Conservation (phyloP, 108 stramenopile species). For the Chaetoceros tenuissimus region DNA sequence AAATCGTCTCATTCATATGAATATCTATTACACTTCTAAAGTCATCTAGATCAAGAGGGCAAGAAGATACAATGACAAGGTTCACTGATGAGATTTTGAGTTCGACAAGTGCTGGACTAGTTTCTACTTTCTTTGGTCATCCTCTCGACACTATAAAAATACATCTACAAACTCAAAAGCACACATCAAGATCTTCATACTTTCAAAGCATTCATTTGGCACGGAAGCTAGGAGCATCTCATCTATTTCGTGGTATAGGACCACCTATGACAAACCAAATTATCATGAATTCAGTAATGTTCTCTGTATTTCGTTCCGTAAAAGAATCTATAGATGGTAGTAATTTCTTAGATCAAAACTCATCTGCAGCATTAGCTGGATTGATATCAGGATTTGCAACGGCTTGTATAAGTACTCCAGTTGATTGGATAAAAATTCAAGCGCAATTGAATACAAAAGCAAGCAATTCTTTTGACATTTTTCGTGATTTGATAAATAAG, state of each 20-base stretch:
- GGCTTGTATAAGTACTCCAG: slow-evolving; percentile 33
- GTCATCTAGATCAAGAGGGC: too few relatives aligned
- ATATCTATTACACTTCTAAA: too few relatives aligned
- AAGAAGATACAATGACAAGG: too few relatives aligned
- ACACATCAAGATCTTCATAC: slow-evolving; percentile 4
- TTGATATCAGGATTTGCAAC: slow-evolving; percentile 39
- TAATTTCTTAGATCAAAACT: slow-evolving; percentile 2
- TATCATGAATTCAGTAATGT: slow-evolving; percentile 37
- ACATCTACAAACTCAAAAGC: slow-evolving; percentile 24
- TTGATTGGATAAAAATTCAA: slow-evolving; percentile 39
- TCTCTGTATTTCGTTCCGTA: slow-evolving; percentile 26
- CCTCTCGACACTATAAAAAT: slow-evolving; percentile 46
- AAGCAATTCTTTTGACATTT: neutral
- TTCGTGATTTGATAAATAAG: neutral
- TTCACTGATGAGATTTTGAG: too few relatives aligned
- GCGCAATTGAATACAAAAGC: slow-evolving; percentile 12
- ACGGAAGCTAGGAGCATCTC: too few relatives aligned
- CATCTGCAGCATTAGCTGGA: slow-evolving; percentile 24
- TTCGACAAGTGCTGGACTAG: slow-evolving; percentile 21
- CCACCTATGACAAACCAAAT: slow-evolving; percentile 30
- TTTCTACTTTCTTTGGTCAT: slow-evolving; percentile 35
- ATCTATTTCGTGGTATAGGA: slow-evolving; percentile 31
- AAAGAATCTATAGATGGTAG: slow-evolving; percentile 11
- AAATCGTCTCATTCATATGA: too few relatives aligned
- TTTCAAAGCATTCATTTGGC: slow-evolving; percentile 1